phyloP scores from a whole-genome alignment of 164 flowering plant species.

The Taxillus chinensis region DNA sequence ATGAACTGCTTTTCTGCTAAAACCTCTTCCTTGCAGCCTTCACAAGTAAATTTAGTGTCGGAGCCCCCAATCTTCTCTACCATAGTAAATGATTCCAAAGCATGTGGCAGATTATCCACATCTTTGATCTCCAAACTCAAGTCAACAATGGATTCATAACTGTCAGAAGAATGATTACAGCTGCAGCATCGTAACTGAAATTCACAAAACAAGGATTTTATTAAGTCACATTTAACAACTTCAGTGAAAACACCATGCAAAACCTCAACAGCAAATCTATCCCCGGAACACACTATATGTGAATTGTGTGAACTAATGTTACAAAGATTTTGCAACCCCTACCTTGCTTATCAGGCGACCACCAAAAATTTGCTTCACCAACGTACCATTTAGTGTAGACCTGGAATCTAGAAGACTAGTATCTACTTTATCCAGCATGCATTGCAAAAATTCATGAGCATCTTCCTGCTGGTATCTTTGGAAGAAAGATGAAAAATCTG shows the following conservation, averaged over 20 bases:
- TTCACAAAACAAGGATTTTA: neutral
- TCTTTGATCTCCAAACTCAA: slow-evolving; percentile 85
- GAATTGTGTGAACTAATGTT: neutral
- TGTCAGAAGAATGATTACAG: slow-evolving; percentile 64
- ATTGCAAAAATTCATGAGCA: slow-evolving; percentile 92
- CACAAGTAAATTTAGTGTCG: slow-evolving; percentile 61
- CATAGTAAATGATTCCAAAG: slow-evolving; percentile 70
- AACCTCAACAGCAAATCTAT: no score
- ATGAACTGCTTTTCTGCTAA: slow-evolving; percentile 64
- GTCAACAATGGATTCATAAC: slow-evolving; percentile 62
- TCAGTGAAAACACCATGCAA: no score
- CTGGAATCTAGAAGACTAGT: slow-evolving; percentile 20
- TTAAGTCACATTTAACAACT: no score
- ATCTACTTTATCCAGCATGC: slow-evolving; percentile 70
- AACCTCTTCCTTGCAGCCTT: slow-evolving; percentile 56
- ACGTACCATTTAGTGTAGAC: slow-evolving; percentile 19
- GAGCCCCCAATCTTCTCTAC: slow-evolving; percentile 66
- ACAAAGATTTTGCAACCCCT: slow-evolving; percentile 2
- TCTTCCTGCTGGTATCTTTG: slow-evolving; percentile 68
- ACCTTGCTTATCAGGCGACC: slow-evolving; percentile 82
- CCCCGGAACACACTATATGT: neutral
- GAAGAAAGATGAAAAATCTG: slow-evolving; percentile 59
- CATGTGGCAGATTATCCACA: slow-evolving; percentile 42
- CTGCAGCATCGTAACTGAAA: slow-evolving; percentile 74
- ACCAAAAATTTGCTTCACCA: slow-evolving; percentile 72